Base-by-base conservation (phyloP, 371 early-diverging fungal genomes). In the Haplosporangium sp. region DNA sequence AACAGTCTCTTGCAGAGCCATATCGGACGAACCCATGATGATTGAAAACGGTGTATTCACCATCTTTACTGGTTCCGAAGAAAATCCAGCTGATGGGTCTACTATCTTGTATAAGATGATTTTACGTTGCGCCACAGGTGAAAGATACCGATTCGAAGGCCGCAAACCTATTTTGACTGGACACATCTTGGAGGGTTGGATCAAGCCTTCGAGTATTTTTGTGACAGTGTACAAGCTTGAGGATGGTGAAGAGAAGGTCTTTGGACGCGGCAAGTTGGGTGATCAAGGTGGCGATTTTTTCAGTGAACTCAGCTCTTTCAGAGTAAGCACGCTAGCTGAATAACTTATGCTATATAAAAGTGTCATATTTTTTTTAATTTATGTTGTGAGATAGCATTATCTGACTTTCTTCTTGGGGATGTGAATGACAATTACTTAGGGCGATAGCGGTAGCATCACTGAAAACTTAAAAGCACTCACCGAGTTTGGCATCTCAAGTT, bases 21-120 rank as follows among this genome's bases (percentile, higher is more conserved):
- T 85, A 45, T 85, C 85, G 4, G 84, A 79, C 13, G 69, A 85
- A 65, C 85, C 85, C 55, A 82, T 85, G 77, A 73, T 83, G 67
- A 69, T 85, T n/a, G 74, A 75, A 65, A 64, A 48, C 15, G 85
- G 85, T 19, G 74, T 74, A n/a, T 85, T 85, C 44, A 83, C 74
- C 17, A 40, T 85, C 35, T 77, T 61, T 34, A 77, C 72, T 1
- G 72, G 74, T 4, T 58, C 65, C 2, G 84, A 83, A 37, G 72
- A 70, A 13, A 71, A 77, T 48, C 72, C 74, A 19, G 82, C 83
- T 2, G 84, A 83, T 35, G 72, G 72, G 17, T 57, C 63, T 45
- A 63, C 70, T 19, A 76, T 85, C 69, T 50, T 83, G n/a, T 85
- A 85, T 69, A 81, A 77, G 62, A 65, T 85, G 77, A 58, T 68